A percentile compares a stretch with the other conserved stretches of the same genome.
Conservation (phyloP, 768 basidiomycete species). For the Sporobolomyces pararoseus region DNA sequence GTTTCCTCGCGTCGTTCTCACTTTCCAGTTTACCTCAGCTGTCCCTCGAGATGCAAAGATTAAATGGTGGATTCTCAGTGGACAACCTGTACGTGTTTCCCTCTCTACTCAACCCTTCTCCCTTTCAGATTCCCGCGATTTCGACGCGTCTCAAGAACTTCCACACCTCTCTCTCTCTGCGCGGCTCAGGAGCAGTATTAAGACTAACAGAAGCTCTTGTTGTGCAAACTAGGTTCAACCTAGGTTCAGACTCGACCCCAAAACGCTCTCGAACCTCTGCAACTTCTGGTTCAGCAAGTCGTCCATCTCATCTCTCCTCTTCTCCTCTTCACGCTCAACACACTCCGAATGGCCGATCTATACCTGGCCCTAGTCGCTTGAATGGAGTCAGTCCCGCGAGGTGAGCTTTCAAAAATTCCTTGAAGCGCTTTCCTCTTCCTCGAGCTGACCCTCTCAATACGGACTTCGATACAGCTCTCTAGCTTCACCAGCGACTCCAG, state of each 20-base stretch:
- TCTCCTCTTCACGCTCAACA: slow-evolving; percentile 17
- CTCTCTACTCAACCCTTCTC: not conserved
- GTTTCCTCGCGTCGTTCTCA: no score
- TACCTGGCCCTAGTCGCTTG: slow-evolving; percentile 22
- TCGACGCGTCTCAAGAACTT: slow-evolving; percentile 1
- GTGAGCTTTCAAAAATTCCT: not conserved
- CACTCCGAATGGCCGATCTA: slow-evolving; percentile 20
- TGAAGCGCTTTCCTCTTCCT: not conserved
- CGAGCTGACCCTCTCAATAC: not conserved
- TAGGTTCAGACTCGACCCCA: slow-evolving; percentile 24
- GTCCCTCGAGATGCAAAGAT: not conserved
- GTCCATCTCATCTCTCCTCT: slow-evolving; percentile 20
- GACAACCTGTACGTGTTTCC: slow-evolving; percentile 23
- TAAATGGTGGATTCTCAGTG: slow-evolving; percentile 23
- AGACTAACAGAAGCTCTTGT: no score
- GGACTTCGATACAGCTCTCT: not conserved
- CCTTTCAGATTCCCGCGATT: not conserved
- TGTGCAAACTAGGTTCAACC: slow-evolving; percentile 17
- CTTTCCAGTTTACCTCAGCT: not conserved
- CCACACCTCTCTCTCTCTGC: not conserved
- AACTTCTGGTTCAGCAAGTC: not conserved
- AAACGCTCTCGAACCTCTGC: slow-evolving; percentile 14
- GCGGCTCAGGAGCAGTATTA: no score
- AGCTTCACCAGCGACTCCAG: slow-evolving; percentile 24
- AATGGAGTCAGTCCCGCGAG: slow-evolving; percentile 5